Conservation (phyloP, 2,329 filamentous ascomycete species). For the Cordyceps tenuipes region DNA sequence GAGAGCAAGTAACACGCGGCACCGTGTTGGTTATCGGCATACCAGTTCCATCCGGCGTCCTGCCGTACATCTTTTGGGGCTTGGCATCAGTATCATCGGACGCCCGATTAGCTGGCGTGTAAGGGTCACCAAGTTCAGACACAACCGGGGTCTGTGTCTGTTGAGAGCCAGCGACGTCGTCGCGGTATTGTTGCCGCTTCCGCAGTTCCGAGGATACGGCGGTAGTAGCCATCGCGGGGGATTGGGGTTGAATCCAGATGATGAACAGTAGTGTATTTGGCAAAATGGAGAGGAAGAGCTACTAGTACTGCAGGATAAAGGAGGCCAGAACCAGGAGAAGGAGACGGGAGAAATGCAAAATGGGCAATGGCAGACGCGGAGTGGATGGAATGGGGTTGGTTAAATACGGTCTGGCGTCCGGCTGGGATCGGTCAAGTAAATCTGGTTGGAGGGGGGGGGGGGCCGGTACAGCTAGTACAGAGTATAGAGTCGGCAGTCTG, state of each 20-base stretch:
- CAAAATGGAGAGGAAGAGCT: background rate
- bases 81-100: slow-evolving; percentile 19
- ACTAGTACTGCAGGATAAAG: background rate
- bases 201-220: slow-evolving; percentile 10
- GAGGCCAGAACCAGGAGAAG: background rate
- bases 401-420: slow-evolving; percentile 1
- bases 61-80: slow-evolving; percentile 72
- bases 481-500: background rate
- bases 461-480: background rate
- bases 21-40: slow-evolving; percentile 30
- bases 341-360: background rate
- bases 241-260: slow-evolving; percentile 10
- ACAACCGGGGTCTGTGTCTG: slow-evolving; percentile 13
- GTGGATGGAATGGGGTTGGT: slow-evolving; percentile 9
- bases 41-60: slow-evolving; percentile 87
- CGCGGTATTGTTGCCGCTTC: slow-evolving; percentile 11
- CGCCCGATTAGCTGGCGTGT: slow-evolving; percentile 8
- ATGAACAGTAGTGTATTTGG: background rate
- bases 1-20: background rate
- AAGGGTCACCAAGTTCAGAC: background rate
- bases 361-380: background rate
- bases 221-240: slow-evolving; percentile 5
- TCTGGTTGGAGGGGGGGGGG: background rate
- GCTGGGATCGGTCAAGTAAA: background rate
- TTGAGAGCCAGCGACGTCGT: slow-evolving; percentile 6